Evolutionary conservation across 1,284 basidiomycete species (phyloP).

Genomic region (Moesziomyces parantarcticus): DNA sequence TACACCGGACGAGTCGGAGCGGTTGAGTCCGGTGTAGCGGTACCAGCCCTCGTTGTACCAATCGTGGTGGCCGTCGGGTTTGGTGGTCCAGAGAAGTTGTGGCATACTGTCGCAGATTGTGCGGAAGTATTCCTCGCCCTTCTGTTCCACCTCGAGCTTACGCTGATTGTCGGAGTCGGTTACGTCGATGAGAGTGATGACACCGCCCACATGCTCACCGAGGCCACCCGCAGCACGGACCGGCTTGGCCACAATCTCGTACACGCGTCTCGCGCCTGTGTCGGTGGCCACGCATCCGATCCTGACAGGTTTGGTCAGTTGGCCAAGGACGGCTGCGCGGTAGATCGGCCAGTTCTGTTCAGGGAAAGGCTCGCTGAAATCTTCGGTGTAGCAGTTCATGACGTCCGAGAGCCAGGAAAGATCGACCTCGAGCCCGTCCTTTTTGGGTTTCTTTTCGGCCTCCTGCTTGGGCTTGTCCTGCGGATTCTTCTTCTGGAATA

Average conservation of each 20-base stretch:
- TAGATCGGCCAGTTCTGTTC: slow-evolving; percentile 61
- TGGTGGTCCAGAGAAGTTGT: slow-evolving; percentile 67
- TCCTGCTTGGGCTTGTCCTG: slow-evolving; percentile 35
- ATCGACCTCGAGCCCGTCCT: slow-evolving; percentile 41
- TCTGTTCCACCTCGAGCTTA: slow-evolving; percentile 44
- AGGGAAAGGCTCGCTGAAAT: slow-evolving; percentile 53
- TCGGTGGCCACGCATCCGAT: slow-evolving; percentile 51
- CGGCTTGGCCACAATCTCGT: slow-evolving; percentile 56
- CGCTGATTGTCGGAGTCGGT: slow-evolving; percentile 35
- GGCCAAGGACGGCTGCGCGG: slow-evolving; percentile 52
- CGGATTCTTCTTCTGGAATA: slow-evolving; percentile 47
- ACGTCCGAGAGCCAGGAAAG: slow-evolving; percentile 57
- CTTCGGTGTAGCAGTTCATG: slow-evolving; percentile 59
- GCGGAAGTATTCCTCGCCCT: slow-evolving; percentile 60
- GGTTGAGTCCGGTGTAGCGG: slow-evolving; percentile 65
- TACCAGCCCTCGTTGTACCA: slow-evolving; percentile 64
- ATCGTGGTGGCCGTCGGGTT: slow-evolving; percentile 62
- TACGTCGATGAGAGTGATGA: slow-evolving; percentile 54
- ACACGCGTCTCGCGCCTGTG: slow-evolving; percentile 41
- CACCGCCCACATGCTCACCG: slow-evolving; percentile 60
- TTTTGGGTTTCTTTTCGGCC: slow-evolving; percentile 17
- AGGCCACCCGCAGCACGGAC: slow-evolving; percentile 57
- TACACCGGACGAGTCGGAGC: slow-evolving; percentile 55
- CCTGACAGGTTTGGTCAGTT: slow-evolving; percentile 38
- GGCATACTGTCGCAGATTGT: slow-evolving; percentile 63